Conservation (phyloP, 2,329 filamentous ascomycete species). For the Elsinoe necatrix region DNA sequence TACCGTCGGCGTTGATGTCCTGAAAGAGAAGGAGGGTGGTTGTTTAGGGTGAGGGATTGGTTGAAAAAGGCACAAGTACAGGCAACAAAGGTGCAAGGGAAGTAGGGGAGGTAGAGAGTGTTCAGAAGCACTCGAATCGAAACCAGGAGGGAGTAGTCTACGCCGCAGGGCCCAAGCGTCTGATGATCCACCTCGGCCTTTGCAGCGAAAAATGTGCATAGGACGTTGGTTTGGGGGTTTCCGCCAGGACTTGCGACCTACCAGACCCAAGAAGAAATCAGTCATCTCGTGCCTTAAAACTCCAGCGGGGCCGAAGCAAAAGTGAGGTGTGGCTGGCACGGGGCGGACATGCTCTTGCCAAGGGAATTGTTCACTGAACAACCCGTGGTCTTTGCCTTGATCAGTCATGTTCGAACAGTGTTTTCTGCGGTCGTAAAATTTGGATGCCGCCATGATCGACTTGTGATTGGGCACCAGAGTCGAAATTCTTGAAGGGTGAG, state of each 20-base stretch:
- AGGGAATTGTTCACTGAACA: not conserved
- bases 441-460: not conserved
- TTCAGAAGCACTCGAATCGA: constrained; percentile 5
- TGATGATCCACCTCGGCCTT: constrained; percentile 11
- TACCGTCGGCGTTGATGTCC: not conserved
- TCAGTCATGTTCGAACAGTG: not conserved
- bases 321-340: not conserved
- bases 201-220: constrained; percentile 3
- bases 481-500: not conserved
- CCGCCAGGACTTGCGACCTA: not conserved
- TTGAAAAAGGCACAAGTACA: not conserved
- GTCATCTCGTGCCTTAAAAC: not conserved
- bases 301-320: constrained; percentile 6
- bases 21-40: not conserved
- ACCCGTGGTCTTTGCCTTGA: not conserved
- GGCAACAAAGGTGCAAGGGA: not conserved
- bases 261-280: not conserved
- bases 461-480: constrained; percentile 5
- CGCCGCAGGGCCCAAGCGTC: constrained; percentile 12
- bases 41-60: not conserved
- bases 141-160: not conserved
- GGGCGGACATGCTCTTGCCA: not conserved
- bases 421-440: not conserved
- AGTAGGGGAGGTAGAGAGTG: not conserved
- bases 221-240: constrained; percentile 1